Conservation (phyloP, 2,329 filamentous ascomycete species). For the Xylaria sp. region DNA sequence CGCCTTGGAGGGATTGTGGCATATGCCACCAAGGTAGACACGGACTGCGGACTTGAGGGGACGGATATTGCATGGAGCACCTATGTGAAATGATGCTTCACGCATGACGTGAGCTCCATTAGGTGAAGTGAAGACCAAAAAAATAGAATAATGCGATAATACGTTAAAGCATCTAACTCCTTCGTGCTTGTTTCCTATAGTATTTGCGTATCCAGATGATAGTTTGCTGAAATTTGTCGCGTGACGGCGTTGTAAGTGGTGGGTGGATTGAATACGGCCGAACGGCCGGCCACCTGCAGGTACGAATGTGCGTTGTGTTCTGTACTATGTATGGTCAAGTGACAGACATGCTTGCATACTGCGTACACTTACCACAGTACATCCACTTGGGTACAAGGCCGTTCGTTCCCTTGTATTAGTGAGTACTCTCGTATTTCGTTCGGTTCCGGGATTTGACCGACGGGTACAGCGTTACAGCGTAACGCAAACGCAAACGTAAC, state of each 20-base stretch:
- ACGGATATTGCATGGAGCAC: slow-evolving; percentile 27
- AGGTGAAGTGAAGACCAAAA: slow-evolving; percentile 1
- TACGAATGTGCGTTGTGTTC: neutral
- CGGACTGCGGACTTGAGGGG: slow-evolving; percentile 5
- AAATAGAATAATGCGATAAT: slow-evolving; percentile 39
- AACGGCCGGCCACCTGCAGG: neutral
- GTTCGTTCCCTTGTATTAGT: neutral
- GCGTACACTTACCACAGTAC: neutral
- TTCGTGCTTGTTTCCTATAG: neutral
- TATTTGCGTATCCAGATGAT: neutral
- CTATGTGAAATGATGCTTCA: slow-evolving; percentile 19
- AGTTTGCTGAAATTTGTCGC: neutral
- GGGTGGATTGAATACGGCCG: neutral
- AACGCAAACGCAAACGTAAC: neutral
- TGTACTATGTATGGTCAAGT: too few species aligned
- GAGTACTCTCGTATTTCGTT: neutral
- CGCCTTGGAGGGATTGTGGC: slow-evolving; percentile 3
- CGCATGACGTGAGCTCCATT: slow-evolving; percentile 30
- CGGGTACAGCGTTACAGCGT: neutral
- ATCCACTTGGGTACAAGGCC: neutral
- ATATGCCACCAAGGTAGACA: neutral
- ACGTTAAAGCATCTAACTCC: slow-evolving; percentile 17
- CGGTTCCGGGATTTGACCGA: neutral
- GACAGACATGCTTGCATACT: too few species aligned
- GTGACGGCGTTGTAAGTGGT: too few species aligned